phyloP scores from a whole-genome alignment of 139 green algal species.

The Haematococcus sp. region DNA sequence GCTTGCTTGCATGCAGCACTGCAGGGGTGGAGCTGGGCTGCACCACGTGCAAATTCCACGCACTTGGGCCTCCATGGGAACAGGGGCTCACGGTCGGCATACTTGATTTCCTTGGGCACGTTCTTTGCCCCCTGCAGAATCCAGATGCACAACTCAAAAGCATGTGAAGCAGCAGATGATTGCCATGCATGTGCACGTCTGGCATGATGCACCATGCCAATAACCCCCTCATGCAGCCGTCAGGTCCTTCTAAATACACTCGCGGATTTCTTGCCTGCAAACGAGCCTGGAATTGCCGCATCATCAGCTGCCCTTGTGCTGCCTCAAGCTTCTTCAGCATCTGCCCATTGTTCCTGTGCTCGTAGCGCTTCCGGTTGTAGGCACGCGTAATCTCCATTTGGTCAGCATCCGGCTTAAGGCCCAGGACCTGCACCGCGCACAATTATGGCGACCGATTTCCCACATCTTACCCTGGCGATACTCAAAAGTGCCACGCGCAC shows the following conservation, averaged over 20 bases:
- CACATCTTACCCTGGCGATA: too few species aligned
- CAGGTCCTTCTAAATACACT: neutral
- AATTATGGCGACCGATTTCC: too few species aligned
- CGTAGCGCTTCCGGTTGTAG: slow-evolving; percentile 37
- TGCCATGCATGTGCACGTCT: too few species aligned
- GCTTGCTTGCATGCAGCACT: too few species aligned
- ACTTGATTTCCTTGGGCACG: slow-evolving; percentile 36
- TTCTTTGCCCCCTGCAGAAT: slow-evolving; percentile 20
- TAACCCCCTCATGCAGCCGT: too few species aligned
- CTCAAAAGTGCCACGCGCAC: too few species aligned
- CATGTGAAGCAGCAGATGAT: too few species aligned
- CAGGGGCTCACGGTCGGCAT: slow-evolving; percentile 52
- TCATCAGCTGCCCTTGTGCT: slow-evolving; percentile 46
- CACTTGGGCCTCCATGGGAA: slow-evolving; percentile 62
- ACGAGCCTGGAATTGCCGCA: slow-evolving; percentile 32
- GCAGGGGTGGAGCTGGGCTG: too few species aligned
- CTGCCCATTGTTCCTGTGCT: slow-evolving; percentile 20
- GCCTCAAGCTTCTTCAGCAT: slow-evolving; percentile 41
- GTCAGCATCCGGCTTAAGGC: slow-evolving; percentile 37
- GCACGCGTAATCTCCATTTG: slow-evolving; percentile 38
- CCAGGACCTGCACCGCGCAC: slow-evolving; percentile 36
- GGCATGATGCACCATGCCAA: too few species aligned
- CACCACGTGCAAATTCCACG: too few species aligned
- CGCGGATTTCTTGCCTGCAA: slow-evolving; percentile 34
- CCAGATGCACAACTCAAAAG: too few species aligned